Percentiles rank a stretch among this genome's conserved stretches.
phyloP scores from a whole-genome alignment of 148 eudicot species.

The Fagopyrum esculentum region DNA sequence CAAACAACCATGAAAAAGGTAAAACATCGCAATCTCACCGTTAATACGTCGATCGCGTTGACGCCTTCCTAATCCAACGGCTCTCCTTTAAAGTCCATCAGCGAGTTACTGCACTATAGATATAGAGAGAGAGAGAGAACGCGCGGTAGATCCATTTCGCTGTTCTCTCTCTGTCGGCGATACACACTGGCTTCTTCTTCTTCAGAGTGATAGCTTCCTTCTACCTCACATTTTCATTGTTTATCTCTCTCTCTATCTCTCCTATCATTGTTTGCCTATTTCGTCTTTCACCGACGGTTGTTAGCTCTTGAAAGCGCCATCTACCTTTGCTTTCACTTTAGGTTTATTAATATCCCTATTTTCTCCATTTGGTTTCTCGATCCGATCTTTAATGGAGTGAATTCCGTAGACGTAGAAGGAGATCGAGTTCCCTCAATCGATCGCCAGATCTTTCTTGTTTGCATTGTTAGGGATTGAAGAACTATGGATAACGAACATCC shows the following conservation, averaged over 20 bases:
- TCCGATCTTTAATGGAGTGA: slow-evolving; percentile 8
- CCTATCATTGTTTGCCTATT: background rate
- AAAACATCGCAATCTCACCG: too few relatives aligned
- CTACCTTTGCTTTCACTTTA: background rate
- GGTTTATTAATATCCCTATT: background rate
- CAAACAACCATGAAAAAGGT: too few relatives aligned
- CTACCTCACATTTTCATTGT: background rate
- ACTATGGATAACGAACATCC: slow-evolving; percentile 7
- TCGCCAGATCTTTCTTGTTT: slow-evolving; percentile 1
- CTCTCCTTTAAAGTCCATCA: background rate
- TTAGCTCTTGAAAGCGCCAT: background rate
- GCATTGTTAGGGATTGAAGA: background rate
- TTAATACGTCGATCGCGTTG: too few relatives aligned
- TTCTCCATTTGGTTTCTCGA: background rate
- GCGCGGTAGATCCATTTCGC: too few relatives aligned
- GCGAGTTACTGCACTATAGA: too few relatives aligned
- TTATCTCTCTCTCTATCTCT: background rate
- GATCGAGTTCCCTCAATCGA: background rate
- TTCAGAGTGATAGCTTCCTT: background rate
- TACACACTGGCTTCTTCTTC: background rate
- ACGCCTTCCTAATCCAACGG: background rate
- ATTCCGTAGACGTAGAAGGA: background rate
- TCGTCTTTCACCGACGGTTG: too few relatives aligned
- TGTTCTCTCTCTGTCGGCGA: background rate
- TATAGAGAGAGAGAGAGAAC: too few relatives aligned